These are phyloP conservation scores for Anacardium occidentale DNA, from an alignment of 345 rosid genomes.

Conservation along the genomic window DNA sequence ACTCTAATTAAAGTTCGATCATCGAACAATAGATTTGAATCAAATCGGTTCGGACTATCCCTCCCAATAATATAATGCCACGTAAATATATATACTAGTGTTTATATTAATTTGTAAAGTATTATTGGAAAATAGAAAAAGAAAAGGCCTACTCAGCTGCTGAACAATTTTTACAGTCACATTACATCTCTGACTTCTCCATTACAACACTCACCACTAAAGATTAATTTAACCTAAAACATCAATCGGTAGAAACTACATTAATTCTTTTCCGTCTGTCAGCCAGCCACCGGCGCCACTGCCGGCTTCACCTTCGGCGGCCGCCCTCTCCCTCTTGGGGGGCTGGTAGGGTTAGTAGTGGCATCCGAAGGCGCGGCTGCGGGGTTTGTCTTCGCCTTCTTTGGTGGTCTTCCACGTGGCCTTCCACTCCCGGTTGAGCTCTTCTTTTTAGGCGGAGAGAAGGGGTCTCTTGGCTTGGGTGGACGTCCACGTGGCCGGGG, in stretches of 20 bases:
- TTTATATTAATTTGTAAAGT: too few species aligned
- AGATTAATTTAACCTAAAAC: constrained; percentile 11
- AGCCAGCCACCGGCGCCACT: constrained; percentile 64
- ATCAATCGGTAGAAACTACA: constrained; percentile 28
- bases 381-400: constrained; percentile 37
- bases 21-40: too few species aligned
- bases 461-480: constrained; percentile 52
- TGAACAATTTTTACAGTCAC: constrained; percentile 34
- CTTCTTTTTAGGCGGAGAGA: constrained; percentile 32
- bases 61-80: too few species aligned
- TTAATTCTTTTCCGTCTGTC: constrained; percentile 21
- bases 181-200: constrained; percentile 19
- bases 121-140: too few species aligned
- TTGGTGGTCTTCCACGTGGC: constrained; percentile 77
- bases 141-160: constrained; percentile 30
- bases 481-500: constrained; percentile 80
- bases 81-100: too few species aligned
- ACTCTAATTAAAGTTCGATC: too few species aligned
- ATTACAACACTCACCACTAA: constrained; percentile 1
- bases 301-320: constrained; percentile 82
- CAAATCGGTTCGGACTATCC: too few species aligned
- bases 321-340: constrained; percentile 66
- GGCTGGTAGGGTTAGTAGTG: constrained; percentile 18
- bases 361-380: constrained; percentile 9
- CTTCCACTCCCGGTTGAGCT: constrained; percentile 29